A percentile compares a stretch with the other conserved stretches of the same genome.
Conservation (phyloP, 23 red algal species). For the Gracilaria domingensis region DNA sequence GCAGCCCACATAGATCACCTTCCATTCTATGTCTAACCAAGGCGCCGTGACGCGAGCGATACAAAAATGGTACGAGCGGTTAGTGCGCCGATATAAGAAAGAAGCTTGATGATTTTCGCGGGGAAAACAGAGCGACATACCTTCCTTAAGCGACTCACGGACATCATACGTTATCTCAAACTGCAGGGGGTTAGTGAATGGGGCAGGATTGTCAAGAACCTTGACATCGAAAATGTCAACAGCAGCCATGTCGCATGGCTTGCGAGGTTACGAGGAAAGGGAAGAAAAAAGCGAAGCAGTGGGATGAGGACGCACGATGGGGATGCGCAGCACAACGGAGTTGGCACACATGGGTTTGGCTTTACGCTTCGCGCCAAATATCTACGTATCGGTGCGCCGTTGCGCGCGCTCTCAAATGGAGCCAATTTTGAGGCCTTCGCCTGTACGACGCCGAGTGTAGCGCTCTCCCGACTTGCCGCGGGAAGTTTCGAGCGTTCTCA, state of each 20-base stretch:
- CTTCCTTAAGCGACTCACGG: conserved; percentile 92
- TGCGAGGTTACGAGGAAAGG: not conserved
- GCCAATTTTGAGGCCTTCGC: not conserved
- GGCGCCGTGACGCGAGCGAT: not conserved
- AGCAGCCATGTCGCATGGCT: conserved; percentile 81
- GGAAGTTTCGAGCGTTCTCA: no score
- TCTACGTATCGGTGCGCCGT: not conserved
- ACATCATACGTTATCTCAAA: conserved; percentile 99
- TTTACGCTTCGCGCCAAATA: conserved; percentile 4
- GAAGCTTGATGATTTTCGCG: no score
- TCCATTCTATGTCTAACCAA: conserved; percentile 96
- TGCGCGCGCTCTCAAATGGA: not conserved
- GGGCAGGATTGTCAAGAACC: conserved; percentile 94
- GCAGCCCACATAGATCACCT: conserved; percentile 95
- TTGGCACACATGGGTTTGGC: not conserved
- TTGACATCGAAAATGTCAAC: conserved; percentile 95
- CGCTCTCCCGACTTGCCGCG: no score
- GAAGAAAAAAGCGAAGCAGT: no score
- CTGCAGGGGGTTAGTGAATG: conserved; percentile 82
- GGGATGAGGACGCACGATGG: no score
- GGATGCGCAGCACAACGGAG: not conserved
- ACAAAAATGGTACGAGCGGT: not conserved
- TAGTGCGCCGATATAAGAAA: no score
- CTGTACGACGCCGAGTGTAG: no score
- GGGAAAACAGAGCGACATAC: conserved; percentile 56